Percentiles rank a stretch among this genome's conserved stretches.
These are phyloP conservation scores for Paramyrothecium sp. DNA, from an alignment of 2,329 filamentous ascomycete genomes.

Conservation along the genomic window DNA sequence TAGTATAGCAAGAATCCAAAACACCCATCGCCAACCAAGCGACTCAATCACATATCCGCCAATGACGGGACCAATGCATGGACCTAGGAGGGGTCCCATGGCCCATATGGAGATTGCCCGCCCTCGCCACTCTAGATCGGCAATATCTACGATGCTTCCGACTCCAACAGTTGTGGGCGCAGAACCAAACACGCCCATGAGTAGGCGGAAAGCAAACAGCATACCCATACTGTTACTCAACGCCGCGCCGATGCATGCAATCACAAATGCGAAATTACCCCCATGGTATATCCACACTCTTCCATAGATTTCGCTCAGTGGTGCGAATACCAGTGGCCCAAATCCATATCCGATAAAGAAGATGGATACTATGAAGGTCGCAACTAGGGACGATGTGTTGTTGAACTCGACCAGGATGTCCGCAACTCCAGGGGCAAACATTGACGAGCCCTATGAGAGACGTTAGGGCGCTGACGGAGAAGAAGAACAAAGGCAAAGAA, in stretches of 20 bases:
- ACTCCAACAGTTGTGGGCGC: slow-evolving; percentile 64
- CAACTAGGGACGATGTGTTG: slow-evolving; percentile 28
- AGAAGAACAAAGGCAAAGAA: no score
- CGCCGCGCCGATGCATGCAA: slow-evolving; percentile 50
- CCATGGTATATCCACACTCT: slow-evolving; percentile 29
- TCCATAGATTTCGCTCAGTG: slow-evolving; percentile 58
- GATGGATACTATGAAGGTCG: slow-evolving; percentile 36
- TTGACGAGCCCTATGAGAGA: slow-evolving; percentile 34
- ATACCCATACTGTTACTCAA: slow-evolving; percentile 60
- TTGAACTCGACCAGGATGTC: slow-evolving; percentile 43
- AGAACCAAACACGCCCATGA: slow-evolving; percentile 54
- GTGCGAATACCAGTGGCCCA: slow-evolving; percentile 60
- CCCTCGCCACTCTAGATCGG: slow-evolving; percentile 52
- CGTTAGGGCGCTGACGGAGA: no score
- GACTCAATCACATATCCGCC: slow-evolving; percentile 31
- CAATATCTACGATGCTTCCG: slow-evolving; percentile 62
- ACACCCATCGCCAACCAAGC: slow-evolving; percentile 43
- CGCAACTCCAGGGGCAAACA: slow-evolving; percentile 51
- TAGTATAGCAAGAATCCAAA: slow-evolving; percentile 5
- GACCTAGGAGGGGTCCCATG: slow-evolving; percentile 56
- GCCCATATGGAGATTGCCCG: slow-evolving; percentile 62
- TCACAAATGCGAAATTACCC: slow-evolving; percentile 44
- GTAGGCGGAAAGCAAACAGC: slow-evolving; percentile 59
- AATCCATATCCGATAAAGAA: slow-evolving; percentile 44
- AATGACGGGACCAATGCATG: slow-evolving; percentile 44